These are phyloP conservation scores for Myriosclerotinia scirpicola DNA, from an alignment of 2,329 filamentous ascomycete genomes.

Conservation along the genomic window DNA sequence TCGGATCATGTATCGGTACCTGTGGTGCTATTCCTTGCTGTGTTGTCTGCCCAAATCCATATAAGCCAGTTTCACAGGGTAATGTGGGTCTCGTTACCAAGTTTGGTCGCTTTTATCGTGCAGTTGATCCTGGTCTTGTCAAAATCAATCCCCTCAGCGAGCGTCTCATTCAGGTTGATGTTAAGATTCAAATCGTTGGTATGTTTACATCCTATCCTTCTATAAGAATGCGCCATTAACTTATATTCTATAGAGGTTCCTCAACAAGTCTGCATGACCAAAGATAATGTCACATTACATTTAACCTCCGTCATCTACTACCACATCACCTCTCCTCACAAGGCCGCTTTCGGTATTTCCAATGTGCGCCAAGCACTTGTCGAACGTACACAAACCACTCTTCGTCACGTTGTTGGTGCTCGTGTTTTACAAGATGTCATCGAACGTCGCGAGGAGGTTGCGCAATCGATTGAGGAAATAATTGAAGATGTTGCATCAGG, in stretches of 20 bases:
- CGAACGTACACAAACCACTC: conserved; percentile 95
- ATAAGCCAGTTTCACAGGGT: conserved; percentile 87
- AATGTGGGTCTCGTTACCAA: conserved; percentile 95
- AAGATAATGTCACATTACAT: conserved; percentile 94
- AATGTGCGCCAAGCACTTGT: conserved; percentile 95
- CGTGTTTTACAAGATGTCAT: conserved; percentile 97
- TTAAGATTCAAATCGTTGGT: conserved; percentile 96
- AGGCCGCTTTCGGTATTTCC: conserved; percentile 93
- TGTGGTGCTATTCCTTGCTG: conserved; percentile 89
- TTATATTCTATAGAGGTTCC: conserved; percentile 66
- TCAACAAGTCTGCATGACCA: conserved; percentile 97
- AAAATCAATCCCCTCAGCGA: conserved; percentile 97
- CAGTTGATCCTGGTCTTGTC: conserved; percentile 93
- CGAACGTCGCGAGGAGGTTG: conserved; percentile 95
- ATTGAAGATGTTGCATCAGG: conserved; percentile 92
- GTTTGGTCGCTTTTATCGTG: conserved; percentile 92
- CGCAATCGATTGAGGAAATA: conserved; percentile 91
- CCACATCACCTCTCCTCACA: conserved; percentile 92
- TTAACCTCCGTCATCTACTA: conserved; percentile 99
- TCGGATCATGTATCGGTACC: conserved; percentile 75
- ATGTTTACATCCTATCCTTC: conserved; percentile 35
- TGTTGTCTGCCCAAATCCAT: conserved; percentile 89
- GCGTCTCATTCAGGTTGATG: conserved; percentile 85
- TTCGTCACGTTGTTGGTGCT: conserved; percentile 94
- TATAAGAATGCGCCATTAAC: background rate